Evolutionary conservation across 2,329 filamentous ascomycete species (phyloP).

Genomic region (Fusarium lateritium): DNA sequence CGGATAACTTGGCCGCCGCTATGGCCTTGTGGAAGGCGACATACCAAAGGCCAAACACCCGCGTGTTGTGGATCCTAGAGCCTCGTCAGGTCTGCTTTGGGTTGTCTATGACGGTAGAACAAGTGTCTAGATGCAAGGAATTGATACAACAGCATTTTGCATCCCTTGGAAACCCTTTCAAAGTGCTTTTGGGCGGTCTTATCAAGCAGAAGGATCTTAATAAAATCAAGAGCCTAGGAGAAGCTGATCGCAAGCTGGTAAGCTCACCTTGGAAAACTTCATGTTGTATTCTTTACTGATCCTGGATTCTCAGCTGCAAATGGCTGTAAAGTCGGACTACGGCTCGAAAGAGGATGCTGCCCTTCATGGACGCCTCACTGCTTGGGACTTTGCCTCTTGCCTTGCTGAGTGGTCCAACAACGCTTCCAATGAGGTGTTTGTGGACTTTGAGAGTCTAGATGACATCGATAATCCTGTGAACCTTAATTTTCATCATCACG

Average conservation of each 20-base stretch:
- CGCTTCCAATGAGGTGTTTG: constrained; percentile 50
- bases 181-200: constrained; percentile 43
- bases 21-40: constrained; percentile 39
- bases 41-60: constrained; percentile 19
- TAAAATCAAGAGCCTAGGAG: constrained; percentile 16
- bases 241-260: constrained; percentile 32
- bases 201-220: constrained; percentile 36
- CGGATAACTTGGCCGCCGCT: constrained; percentile 46
- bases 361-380: constrained; percentile 40
- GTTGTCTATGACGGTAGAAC: constrained; percentile 32
- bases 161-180: constrained; percentile 29
- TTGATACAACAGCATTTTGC: constrained; percentile 40
- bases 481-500: constrained; percentile 59
- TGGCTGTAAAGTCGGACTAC: constrained; percentile 37
- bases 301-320: constrained; percentile 19
- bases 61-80: constrained; percentile 46
- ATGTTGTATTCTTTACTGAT: neutral
- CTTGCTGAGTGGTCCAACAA: constrained; percentile 36
- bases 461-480: constrained; percentile 63
- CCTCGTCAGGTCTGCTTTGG: constrained; percentile 46
- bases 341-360: constrained; percentile 36
- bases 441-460: constrained; percentile 56
- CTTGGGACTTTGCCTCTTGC: constrained; percentile 42
- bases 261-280: neutral
- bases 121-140: constrained; percentile 29